Base-by-base conservation (phyloP, 371 early-diverging fungal species). In the Syncephalastrum sp. region DNA sequence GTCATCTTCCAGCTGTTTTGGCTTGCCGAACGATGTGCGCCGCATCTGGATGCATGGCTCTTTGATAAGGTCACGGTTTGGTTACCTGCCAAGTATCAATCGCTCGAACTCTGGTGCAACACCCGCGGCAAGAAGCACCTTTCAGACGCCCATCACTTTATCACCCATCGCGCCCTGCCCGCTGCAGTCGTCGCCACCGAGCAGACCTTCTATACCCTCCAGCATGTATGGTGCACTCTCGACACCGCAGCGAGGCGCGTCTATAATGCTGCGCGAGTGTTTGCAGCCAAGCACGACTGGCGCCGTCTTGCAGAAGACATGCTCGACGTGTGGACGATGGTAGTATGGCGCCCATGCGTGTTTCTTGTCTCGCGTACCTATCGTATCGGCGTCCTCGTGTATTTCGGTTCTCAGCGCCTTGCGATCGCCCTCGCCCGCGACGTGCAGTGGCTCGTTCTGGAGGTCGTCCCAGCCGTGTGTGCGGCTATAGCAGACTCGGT, bases 1-100 rank as follows among this genome's bases (percentile, higher is more conserved):
- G 49, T 48, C n/a, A 15, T 74, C 1, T 74, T 61, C 24, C 60
- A 48, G 14, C 21, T 38, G 3, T 24, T 76, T 0, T 72, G 70
- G 70, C 50, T 19, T 2, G 25, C 58, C 42, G 77, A 76, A 23
- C 45, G 51, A 54, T 29, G 60, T 0, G 54, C 65, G 4, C 77
- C 77, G 0, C 29, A 57, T 16, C 27, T 76, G 0, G 77, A 76
- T 52, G 69, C 69, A 16, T 76, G 73, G 73, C 51, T 76, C 2
- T 76, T 67, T 51, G 64, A 72, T 8, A 66, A 50, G 5, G 63
- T 65, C 8, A 76, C 73, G 0, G 59, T 65, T 0, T 56, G 61
- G 27, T 3, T 76, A 15, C 77, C 77, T 3, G 19, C 24, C 0
- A 59, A 50, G 21, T 33, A 55, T 3, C 50, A 57, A 4, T 46